phyloP scores from a whole-genome alignment of 805 yeast genomes.

The Kazachstania bromeliacearum region DNA sequence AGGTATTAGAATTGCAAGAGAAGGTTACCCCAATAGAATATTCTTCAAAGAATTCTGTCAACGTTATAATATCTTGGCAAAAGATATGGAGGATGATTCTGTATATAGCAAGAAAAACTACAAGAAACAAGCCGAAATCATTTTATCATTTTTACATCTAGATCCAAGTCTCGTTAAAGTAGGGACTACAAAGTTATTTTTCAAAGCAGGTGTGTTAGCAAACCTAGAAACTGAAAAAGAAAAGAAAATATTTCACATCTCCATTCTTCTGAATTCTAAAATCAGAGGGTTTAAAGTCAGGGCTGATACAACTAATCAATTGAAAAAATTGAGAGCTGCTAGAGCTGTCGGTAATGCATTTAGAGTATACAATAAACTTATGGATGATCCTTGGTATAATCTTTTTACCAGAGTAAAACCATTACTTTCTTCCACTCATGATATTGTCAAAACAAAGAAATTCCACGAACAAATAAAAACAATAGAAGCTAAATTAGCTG shows the following conservation, averaged over 20 bases:
- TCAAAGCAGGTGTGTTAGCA: constrained; percentile 94
- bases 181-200: constrained; percentile 88
- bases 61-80: constrained; percentile 59
- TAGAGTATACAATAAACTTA: constrained; percentile 38
- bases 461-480: constrained; percentile 46
- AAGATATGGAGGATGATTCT: constrained; percentile 34
- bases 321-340: constrained; percentile 62
- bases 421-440: constrained; percentile 52
- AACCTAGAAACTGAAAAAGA: constrained; percentile 75
- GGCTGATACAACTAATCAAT: constrained; percentile 33
- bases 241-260: constrained; percentile 41
- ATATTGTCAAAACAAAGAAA: constrained; percentile 47
- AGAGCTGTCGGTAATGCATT: constrained; percentile 58
- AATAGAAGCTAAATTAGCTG: constrained; percentile 39
- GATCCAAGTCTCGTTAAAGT: constrained; percentile 77
- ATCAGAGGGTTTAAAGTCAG: constrained; percentile 60
- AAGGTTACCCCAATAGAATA: constrained; percentile 93
- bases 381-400: constrained; percentile 69
- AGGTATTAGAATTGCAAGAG: constrained; percentile 93
- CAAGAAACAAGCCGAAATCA: constrained; percentile 59
- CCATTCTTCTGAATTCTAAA: constrained; percentile 54
- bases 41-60: constrained; percentile 69
- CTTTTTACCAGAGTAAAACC: constrained; percentile 68
- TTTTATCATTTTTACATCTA: constrained; percentile 53
- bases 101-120: constrained; percentile 28